Base-by-base conservation (phyloP, 164 flowering plant genomes). In the Berberis thunbergii region DNA sequence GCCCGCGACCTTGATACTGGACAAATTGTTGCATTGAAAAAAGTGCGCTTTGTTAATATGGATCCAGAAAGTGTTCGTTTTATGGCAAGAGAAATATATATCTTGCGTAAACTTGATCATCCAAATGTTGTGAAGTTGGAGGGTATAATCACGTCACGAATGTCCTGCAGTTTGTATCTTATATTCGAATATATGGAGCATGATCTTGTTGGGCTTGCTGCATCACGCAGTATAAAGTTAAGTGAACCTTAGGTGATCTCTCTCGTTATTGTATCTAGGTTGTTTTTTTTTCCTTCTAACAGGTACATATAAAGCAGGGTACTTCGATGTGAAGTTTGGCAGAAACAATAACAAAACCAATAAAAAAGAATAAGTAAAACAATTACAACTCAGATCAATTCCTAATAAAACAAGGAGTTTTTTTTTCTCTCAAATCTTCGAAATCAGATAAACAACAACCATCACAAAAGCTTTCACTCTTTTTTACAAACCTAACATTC, bases 171-270 rank as follows among this genome's bases (percentile, higher is more conserved):
- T 73, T 82, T 88, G 8, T 86, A 88, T 67, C 68, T 87, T 65
- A 81, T 87, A 9, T 85, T 87, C 12, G 83, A 84, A 65, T 87
- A 84, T 68, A 88, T 85, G 95, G 95, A 85, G 52, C 91, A 88
- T 63, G 91, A 88, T 75, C 84, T 86, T 45, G 74, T 90, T 0
- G 94, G 94, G n/a, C 86, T 87, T 43, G 80, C 83, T 5, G 88
- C 94, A 45, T 58, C 69, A 49, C 85, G 76, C 56, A 76, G 74
- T 2, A 71, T 72, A 80, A 85, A 85, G 73, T 87, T 87, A 70
- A 73, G 79, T 13, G 84, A 80, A 65, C 72, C 88, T 7, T 90
- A 87, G 90, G 94, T 87, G 39, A n/a, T 68, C 59, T 44, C 59
- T 50, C 44, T 57, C 1, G 1, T 38, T 12, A 41, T 53, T 13